Conservation (phyloP, 208 protist genomes). For the Trypanosoma mega region DNA sequence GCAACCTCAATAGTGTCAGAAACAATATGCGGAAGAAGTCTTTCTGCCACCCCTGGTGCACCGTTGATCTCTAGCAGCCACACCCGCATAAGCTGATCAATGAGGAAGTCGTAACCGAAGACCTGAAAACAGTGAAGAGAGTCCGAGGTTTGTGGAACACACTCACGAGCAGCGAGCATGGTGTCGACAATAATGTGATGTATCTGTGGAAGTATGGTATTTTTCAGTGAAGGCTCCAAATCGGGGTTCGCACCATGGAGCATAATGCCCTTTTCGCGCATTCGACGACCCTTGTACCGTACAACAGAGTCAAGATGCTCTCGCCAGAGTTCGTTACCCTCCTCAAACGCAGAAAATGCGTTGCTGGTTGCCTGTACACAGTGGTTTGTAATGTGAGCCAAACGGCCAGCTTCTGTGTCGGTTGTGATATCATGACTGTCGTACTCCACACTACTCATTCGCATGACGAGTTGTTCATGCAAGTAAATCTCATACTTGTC, state of each 20-base stretch:
- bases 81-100: slow-evolving; percentile 58
- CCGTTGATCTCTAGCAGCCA: slow-evolving; percentile 78
- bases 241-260: slow-evolving; percentile 26
- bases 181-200: slow-evolving; percentile 68
- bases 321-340: slow-evolving; percentile 75
- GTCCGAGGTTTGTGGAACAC: slow-evolving; percentile 39
- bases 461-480: slow-evolving; percentile 77
- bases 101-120: slow-evolving; percentile 74
- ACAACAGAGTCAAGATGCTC: slow-evolving; percentile 78
- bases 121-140: slow-evolving; percentile 63
- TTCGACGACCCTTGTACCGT: slow-evolving; percentile 57
- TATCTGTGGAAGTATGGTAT: slow-evolving; percentile 73
- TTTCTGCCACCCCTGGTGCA: slow-evolving; percentile 49
- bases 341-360: slow-evolving; percentile 40
- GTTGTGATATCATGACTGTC: slow-evolving; percentile 26
- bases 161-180: slow-evolving; percentile 38
- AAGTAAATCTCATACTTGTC: slow-evolving; percentile 56
- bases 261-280: slow-evolving; percentile 29
- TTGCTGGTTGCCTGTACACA: slow-evolving; percentile 40
- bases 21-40: slow-evolving; percentile 54
- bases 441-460: slow-evolving; percentile 58
- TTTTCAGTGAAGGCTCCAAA: slow-evolving; percentile 37
- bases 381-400: slow-evolving; percentile 79
- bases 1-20: slow-evolving; percentile 76
- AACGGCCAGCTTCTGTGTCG: slow-evolving; percentile 23